Base-by-base conservation (phyloP, 2,329 filamentous ascomycete genomes). In the Aspergillus hiratsukae region DNA sequence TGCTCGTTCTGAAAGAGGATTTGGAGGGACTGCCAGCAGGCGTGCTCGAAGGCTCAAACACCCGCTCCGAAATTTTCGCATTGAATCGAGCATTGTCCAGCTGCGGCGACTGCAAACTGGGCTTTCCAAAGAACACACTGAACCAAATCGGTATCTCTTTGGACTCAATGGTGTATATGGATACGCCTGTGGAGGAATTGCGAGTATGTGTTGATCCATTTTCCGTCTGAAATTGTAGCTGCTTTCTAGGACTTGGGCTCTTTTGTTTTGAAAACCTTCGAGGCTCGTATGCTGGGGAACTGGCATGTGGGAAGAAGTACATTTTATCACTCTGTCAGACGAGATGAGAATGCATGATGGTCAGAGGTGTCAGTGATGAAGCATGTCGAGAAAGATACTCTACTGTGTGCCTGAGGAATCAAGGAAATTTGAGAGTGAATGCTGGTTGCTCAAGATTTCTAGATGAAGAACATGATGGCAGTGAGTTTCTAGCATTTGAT, bases 51-150 rank as follows among this genome's bases (percentile, higher is more conserved):
- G 21, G 19, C 11, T 46, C 48, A 35, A 54, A 57, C 1, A 40
- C 48, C 23, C 53, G 11, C 31, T 54, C 51, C 8, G 46, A 49
- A 19, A 51, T 31, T 5, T 25, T 40, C 9, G 51, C 51, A 11
- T 49, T 45, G 27, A 57, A 57, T 2, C 55, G 43, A n/a, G 51
- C 51, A 49, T 54, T 48, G 48, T 54, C 51, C 3, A 57, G 28
- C 3, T 31, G 37, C 1, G 51, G 50, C 8, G 28, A 21, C n/a
- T 8, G 25, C n/a, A 41, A 4, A 28, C 45, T 35, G 8, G 48
- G 37, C 14, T 31, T 28, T 27, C 55, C 55, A 9, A 57, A 46
- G 51, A 53, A 57, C 1, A 57, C 37, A 29, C 51, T 57, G 48
- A 53, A 43, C 51, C 51, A 54, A 21, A 57, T 46, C 8, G 51